Base-by-base conservation (phyloP, 306 rosid species). In the Albizia julibrissin region DNA sequence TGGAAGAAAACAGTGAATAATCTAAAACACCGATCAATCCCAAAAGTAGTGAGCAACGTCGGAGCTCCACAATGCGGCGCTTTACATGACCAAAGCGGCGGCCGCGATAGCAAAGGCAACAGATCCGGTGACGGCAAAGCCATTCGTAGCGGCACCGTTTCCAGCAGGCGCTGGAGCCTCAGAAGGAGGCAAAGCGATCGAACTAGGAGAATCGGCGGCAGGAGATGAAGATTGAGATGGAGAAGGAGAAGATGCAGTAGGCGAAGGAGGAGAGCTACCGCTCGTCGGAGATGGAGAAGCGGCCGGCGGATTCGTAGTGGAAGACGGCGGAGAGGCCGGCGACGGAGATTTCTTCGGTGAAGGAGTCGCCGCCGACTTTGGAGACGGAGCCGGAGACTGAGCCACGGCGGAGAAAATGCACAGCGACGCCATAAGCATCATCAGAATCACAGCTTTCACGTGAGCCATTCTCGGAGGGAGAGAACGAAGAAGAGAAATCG, bases 21-120 rank as follows among this genome's bases (percentile, higher is more conserved):
- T 14, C 56, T n/a, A 65, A 67, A 42, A 3, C 40, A 9, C 16
- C 21, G 0, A 66, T 52, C 14, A 31, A 75, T 12, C 50, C 34
- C 72, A 22, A 26, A 26, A 69, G 54, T 11, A 40, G 76, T 33
- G 50, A 34, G 46, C 14, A 24, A 22, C 34, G 34, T 21, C 54
- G 74, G 40, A 33, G 1, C 69, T 62, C 62, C 29, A 42, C 47
- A 39, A 54, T 27, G 56, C 67, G 14, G 58, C 22, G 11, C 43
- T 72, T 84, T 84, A 93, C 58, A 87, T 76, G 39, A 82, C 56
- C 69, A 86, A 73, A 59, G 67, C 86, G 7, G 81, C 76, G 3
- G 86, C 89, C 37, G 61, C 69, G 34, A 88, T 69, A 8, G 49
- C 90, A 0, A 80, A 40, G 0, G 50, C 79, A 8, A 82, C 39